A percentile compares a stretch with the other conserved stretches of the same genome.
phyloP scores from a whole-genome alignment of 257 asterid genomes.

The Avicennia marina region DNA sequence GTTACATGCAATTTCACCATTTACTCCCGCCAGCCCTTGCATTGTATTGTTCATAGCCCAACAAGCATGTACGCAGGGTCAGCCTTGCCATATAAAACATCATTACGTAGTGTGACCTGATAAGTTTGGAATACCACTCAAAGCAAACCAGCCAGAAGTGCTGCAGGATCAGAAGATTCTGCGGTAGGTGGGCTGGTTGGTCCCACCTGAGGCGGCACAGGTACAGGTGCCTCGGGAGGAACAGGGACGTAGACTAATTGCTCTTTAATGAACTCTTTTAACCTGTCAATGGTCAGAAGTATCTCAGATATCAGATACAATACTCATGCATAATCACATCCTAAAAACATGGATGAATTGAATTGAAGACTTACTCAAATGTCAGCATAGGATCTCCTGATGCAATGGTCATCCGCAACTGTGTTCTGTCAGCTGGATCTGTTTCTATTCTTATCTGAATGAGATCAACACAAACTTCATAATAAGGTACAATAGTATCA shows the following conservation, averaged over 20 bases:
- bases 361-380: conserved; percentile 48
- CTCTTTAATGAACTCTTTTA: conserved; percentile 76
- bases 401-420: conserved; percentile 71
- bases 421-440: conserved; percentile 86
- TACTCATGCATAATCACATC: not conserved
- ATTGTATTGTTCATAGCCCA: conserved; percentile 19
- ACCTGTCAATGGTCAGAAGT: conserved; percentile 26
- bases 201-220: conserved; percentile 38
- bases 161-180: conserved; percentile 49
- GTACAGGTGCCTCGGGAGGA: conserved; percentile 35
- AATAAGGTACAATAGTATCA: not conserved
- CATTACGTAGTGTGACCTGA: conserved; percentile 19
- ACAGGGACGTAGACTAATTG: conserved; percentile 48
- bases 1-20: conserved; percentile 21
- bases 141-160: conserved; percentile 70
- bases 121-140: conserved; percentile 22
- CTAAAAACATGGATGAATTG: not conserved
- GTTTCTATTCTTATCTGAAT: conserved; percentile 75
- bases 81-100: conserved; percentile 30
- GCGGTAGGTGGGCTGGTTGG: conserved; percentile 41
- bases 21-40: conserved; percentile 53
- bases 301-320: not conserved
- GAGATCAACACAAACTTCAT: conserved; percentile 6
- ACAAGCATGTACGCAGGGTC: conserved; percentile 3
- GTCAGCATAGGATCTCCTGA: conserved; percentile 73